Evolutionary conservation across 2,329 filamentous ascomycete species (phyloP), one percentile per base, ranked within the genome.

Genomic region (Arthrobotrys sinensis): DNA sequence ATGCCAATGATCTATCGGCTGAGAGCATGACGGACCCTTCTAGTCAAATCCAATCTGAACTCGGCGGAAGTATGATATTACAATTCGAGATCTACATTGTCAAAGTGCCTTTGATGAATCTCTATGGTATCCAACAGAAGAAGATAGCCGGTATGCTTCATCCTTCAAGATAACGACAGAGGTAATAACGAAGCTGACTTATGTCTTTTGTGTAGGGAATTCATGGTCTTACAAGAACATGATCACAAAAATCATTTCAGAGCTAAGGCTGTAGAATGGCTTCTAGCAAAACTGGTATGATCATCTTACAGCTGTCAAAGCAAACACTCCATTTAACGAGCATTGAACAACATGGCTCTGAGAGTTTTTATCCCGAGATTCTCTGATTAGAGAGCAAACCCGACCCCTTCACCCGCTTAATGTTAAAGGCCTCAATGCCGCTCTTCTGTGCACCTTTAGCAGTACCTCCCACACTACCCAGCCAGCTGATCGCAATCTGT

Each of bases 181-280:
- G 11, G 3, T 32, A 11, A 16, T 32, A 3, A 38, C 14, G 11
- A 32, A 40, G 32, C 55, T 46, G 24, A 50, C 48, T 40, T 5
- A n/a, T 28, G 21, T 36, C 4, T 4, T n/a, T 21, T 52, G 6
- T 57, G 7, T 16, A 72, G 95, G 96, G 40, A 95, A 96, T 76
- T 98, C 96, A 75, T 98, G 95, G 94, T 94, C 97, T 85, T 99
- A 97, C 86, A 97, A 97, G 87, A 95, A 93, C 83, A 96, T 98
- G 94, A 96, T 96, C 40, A 94, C 97, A 85, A 94, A 94, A 82
- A 97, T 99, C 82, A 87, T 99, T 81, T 90, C 92, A 83, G 94
- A 96, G 84, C 86, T 99, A 81, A 90, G 91, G 83, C 88, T 98
- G 80, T 97, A 86, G 73, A 66, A 77, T 71, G 73, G 73, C 73